Evolutionary conservation across 1,139 yeast genomes (phyloP), one percentile per base, ranked within the genome.

Genomic region (Geotrichum australiense): DNA sequence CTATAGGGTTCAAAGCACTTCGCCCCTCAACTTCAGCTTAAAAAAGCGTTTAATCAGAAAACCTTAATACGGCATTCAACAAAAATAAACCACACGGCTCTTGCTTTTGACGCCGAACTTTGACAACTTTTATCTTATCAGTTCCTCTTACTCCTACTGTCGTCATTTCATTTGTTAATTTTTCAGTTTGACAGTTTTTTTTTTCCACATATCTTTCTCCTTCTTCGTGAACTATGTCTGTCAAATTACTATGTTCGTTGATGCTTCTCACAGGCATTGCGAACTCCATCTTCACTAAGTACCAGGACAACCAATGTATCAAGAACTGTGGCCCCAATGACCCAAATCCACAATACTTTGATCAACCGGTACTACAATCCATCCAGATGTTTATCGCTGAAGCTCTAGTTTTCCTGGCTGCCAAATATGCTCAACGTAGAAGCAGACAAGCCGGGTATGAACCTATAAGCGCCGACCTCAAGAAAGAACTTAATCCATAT

Each of bases 331-430:
- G 62, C 27, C 68, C 65, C 33, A 71, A 76, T 1, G 48, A 58
- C 3, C 51, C 65, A 3, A 60, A 63, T 12, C 73, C 68, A 39
- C 58, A 62, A 34, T 61, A 65, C 47, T 83, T 81, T 54, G 83
- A 82, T 52, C 91, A 83, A 59, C 94, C 94, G 0, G 87, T 80
- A 3, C 62, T 83, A 33, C 94, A 83, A 57, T 80, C 93, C 1
- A 65, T 80, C 23, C 93, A 83, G 59, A 83, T 83, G 94, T 83
- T 83, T 55, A 59, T 80, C 4, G 94, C 93, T 16, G 94, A 83
- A 54, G 32, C 32, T 15, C 21, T 21, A 6, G 32, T 29, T 29
- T 29, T 19, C 21, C 18, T 29, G 18, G 32, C 21, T 18, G 32
- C 32, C 4, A 14, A 18, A 11, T 29, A 14, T 8, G 5, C 5